These are phyloP conservation scores for Neurospora sp. DNA, from an alignment of 495 filamentous ascomycete species.

Conservation along the genomic window DNA sequence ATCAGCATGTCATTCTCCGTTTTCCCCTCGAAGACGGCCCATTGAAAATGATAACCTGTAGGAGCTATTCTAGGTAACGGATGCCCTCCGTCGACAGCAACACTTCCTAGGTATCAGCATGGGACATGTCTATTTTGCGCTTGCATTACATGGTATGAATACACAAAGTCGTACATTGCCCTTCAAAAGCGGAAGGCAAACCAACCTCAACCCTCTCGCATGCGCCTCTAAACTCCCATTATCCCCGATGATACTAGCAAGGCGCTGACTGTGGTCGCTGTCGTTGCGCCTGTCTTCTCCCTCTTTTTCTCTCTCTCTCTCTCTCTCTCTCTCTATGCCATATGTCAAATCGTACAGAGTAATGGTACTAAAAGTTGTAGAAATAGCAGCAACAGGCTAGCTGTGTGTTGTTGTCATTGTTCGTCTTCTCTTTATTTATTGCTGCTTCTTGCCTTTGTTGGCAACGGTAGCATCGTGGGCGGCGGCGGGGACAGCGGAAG, in stretches of 20 bases:
- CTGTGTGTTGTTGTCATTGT: not conserved
- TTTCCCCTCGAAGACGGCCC: not conserved
- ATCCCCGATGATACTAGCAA: not conserved
- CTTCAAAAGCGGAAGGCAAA: not conserved
- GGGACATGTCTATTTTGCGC: conserved; percentile 3
- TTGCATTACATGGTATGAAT: conserved; percentile 8
- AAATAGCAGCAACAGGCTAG: not conserved
- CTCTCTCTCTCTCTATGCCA: not conserved
- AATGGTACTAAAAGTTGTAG: not conserved
- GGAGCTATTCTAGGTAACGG: not conserved
- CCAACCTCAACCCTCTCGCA: not conserved
- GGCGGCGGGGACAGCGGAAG: not conserved
- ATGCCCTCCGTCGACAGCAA: not conserved
- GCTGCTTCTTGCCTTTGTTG: conserved; percentile 17
- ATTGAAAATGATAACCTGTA: not conserved
- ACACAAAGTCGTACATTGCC: conserved; percentile 10
- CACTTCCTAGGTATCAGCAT: not conserved
- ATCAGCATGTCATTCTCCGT: not conserved
- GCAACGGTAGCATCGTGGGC: conserved; percentile 18
- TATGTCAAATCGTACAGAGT: not conserved
- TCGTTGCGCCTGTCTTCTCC: not conserved
- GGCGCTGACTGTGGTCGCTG: not conserved
- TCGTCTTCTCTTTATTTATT: not conserved
- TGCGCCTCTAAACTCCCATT: not conserved
- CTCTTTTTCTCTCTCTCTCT: not conserved